phyloP scores from a whole-genome alignment of 2,329 filamentous ascomycete species.

The Biscogniauxia mediterranea region DNA sequence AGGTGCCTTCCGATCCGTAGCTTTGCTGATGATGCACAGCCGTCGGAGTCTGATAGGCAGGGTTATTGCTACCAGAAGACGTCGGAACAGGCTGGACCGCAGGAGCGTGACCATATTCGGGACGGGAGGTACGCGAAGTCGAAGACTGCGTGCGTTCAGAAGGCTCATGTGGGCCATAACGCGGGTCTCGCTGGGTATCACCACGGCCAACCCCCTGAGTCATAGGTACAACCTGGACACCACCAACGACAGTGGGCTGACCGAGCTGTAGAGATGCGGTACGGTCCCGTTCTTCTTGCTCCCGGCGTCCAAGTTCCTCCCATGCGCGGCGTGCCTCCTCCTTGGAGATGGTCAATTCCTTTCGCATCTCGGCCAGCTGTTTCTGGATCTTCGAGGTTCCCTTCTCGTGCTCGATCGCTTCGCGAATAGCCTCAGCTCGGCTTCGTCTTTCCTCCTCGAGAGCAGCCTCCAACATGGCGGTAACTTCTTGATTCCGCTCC shows the following conservation, averaged over 20 bases:
- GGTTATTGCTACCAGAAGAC: conserved; percentile 36
- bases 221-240: conserved; percentile 95
- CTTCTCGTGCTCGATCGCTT: conserved; percentile 64
- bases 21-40: conserved; percentile 46
- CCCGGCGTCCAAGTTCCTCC: conserved; percentile 91
- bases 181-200: conserved; percentile 42
- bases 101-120: conserved; percentile 42
- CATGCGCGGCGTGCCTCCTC: conserved; percentile 93
- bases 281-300: conserved; percentile 88
- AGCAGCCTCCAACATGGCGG: conserved; percentile 73
- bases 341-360: conserved; percentile 91
- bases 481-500: conserved; percentile 79
- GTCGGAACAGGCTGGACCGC: conserved; percentile 41
- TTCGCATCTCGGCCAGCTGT: conserved; percentile 83
- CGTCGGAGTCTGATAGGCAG: conserved; percentile 41
- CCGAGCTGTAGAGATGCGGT: conserved; percentile 84
- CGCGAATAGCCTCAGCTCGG: conserved; percentile 64
- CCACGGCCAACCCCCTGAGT: conserved; percentile 64
- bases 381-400: conserved; percentile 72
- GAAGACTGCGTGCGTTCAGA: conserved; percentile 30
- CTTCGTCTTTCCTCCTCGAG: conserved; percentile 73
- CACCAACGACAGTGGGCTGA: conserved; percentile 83
- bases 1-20: conserved; percentile 59
- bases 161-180: conserved; percentile 34
- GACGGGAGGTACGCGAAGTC: conserved; percentile 29